Evolutionary conservation across 768 basidiomycete species (phyloP).

Genomic region (Tephrocybe sp.): DNA sequence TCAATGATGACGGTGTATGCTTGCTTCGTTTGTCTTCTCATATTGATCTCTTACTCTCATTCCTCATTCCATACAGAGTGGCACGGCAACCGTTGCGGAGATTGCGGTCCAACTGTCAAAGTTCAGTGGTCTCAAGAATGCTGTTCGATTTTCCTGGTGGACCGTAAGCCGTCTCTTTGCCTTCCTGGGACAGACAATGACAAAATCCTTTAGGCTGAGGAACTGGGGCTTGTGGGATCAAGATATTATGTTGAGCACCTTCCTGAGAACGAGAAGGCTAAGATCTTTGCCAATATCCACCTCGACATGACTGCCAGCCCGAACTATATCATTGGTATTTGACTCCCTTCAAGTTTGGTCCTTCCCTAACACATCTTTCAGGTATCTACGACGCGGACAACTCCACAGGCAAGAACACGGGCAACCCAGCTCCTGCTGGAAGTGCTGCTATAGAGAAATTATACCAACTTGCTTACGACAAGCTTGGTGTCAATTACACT

Average conservation of each 20-base stretch:
- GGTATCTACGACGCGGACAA: conserved; percentile 31
- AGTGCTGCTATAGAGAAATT: conserved; percentile 30
- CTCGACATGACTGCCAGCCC: conserved; percentile 36
- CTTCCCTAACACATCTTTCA: conserved; percentile 8
- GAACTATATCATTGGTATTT: conserved; percentile 20
- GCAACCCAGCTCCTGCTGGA: conserved; percentile 22
- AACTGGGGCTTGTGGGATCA: conserved; percentile 31
- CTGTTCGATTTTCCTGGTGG: conserved; percentile 33
- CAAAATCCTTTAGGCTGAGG: conserved; percentile 21
- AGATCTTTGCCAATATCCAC: conserved; percentile 34
- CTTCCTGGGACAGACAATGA: neutral
- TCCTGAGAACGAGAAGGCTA: conserved; percentile 21
- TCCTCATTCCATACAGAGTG: conserved; percentile 10
- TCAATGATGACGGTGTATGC: conserved; percentile 29
- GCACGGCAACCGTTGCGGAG: conserved; percentile 28
- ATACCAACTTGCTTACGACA: conserved; percentile 26
- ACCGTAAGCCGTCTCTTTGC: conserved; percentile 11
- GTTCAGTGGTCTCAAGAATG: conserved; percentile 27
- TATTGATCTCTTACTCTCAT: neutral
- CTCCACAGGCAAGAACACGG: conserved; percentile 26
- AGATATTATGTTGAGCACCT: conserved; percentile 28
- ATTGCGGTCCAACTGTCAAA: conserved; percentile 26
- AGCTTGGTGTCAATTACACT: conserved; percentile 21
- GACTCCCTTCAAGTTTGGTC: neutral
- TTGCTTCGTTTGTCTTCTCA: neutral